A percentile compares a stretch with the other conserved stretches of the same genome.
phyloP scores from a whole-genome alignment of 2,329 filamentous ascomycete species.

The Alternaria brassicicola region DNA sequence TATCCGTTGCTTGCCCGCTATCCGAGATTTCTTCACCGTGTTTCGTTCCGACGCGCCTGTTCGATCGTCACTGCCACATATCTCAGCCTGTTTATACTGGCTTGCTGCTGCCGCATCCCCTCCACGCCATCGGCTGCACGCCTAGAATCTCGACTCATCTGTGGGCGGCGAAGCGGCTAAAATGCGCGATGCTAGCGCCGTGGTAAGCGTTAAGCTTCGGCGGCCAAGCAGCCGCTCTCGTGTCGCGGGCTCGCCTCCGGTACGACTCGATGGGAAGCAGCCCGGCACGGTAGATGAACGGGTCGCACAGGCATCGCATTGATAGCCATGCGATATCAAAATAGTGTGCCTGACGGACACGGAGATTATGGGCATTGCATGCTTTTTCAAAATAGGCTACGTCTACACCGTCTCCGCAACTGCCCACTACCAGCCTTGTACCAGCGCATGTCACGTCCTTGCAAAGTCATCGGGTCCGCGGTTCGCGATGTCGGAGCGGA shows the following conservation, averaged over 20 bases:
- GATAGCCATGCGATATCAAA: conserved; percentile 8
- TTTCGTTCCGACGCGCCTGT: conserved; percentile 16
- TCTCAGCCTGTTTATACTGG: background rate
- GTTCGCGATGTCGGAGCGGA: conserved; percentile 1
- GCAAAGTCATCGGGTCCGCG: background rate
- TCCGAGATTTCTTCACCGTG: conserved; percentile 6
- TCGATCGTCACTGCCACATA: conserved; percentile 1
- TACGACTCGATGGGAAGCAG: conserved; percentile 9
- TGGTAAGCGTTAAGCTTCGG: conserved; percentile 14
- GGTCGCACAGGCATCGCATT: conserved; percentile 5
- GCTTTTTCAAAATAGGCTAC: conserved; percentile 1
- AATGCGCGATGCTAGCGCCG: conserved; percentile 3
- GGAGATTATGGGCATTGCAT: background rate
- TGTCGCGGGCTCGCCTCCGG: conserved; percentile 14
- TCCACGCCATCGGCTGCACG: conserved; percentile 12
- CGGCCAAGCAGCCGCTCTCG: conserved; percentile 12
- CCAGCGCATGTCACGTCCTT: background rate
- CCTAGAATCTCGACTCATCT: conserved; percentile 20
- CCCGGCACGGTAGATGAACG: conserved; percentile 10
- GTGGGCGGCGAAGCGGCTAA: conserved; percentile 19
- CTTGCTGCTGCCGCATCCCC: background rate
- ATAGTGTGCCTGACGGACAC: conserved; percentile 1
- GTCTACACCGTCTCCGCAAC: background rate
- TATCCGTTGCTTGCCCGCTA: conserved; percentile 5
- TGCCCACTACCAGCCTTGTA: background rate